A percentile compares a stretch with the other conserved stretches of the same genome.
These are phyloP conservation scores for Venturia pyrina DNA, from an alignment of 2,329 filamentous ascomycete species.

Conservation along the genomic window DNA sequence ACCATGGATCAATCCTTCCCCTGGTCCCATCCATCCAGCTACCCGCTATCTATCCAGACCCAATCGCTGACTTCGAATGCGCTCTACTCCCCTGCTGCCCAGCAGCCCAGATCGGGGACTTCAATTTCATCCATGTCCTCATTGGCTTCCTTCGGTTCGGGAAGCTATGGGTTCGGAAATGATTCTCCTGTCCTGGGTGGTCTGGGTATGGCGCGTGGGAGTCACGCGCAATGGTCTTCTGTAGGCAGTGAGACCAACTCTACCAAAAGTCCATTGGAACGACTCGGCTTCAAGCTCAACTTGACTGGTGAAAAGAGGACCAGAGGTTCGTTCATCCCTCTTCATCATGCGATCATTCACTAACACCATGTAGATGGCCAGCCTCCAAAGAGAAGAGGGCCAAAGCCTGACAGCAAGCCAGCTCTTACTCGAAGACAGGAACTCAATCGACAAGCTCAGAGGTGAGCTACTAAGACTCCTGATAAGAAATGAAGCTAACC, in stretches of 20 bases:
- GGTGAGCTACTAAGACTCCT: conserved; percentile 42
- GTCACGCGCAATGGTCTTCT: conserved; percentile 2
- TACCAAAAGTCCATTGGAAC: conserved; percentile 11
- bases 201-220: not conserved
- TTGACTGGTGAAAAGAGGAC: conserved; percentile 14
- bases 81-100: conserved; percentile 3
- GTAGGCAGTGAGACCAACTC: conserved; percentile 6
- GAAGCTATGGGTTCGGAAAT: not conserved
- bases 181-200: conserved; percentile 3
- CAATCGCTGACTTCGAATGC: conserved; percentile 7
- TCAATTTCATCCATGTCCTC: conserved; percentile 6
- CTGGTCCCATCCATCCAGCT: conserved; percentile 1
- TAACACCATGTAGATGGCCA: conserved; percentile 56
- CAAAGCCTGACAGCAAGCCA: conserved; percentile 93
- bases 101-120: not conserved
- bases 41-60: conserved; percentile 4
- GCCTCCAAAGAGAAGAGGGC: conserved; percentile 77
- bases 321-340: conserved; percentile 12
- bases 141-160: conserved; percentile 1
- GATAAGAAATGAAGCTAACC: conserved; percentile 1
- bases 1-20: conserved; percentile 7
- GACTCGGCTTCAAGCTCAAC: conserved; percentile 14
- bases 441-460: conserved; percentile 88
- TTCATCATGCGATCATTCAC: not conserved
- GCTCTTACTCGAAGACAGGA: conserved; percentile 87